phyloP scores from a whole-genome alignment of 139 green algal species.

The Closterium sp. region DNA sequence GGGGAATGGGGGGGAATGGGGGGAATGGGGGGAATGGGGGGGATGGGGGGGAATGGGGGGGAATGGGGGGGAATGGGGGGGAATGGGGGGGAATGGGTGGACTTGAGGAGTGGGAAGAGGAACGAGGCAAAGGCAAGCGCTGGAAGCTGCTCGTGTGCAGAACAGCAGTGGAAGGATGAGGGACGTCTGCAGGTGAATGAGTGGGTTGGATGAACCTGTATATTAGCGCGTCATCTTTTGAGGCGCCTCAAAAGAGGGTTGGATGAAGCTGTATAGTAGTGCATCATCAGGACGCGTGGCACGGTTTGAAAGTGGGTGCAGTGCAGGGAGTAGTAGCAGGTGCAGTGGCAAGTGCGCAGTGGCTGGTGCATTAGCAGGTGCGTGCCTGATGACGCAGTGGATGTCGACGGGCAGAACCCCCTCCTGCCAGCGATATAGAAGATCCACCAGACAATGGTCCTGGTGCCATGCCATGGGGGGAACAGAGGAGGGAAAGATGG shows the following conservation, averaged over 20 bases:
- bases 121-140: too few relatives aligned
- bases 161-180: too few relatives aligned
- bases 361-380: background rate
- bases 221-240: too few relatives aligned
- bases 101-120: too few relatives aligned
- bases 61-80: too few relatives aligned
- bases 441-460: conserved; percentile 44
- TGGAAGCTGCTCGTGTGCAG: too few relatives aligned
- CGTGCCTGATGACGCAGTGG: conserved; percentile 34
- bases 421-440: conserved; percentile 44
- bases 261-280: background rate
- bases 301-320: background rate
- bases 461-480: background rate
- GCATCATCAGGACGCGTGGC: background rate
- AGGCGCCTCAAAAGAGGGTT: background rate
- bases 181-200: too few relatives aligned
- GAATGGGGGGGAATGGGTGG: too few relatives aligned
- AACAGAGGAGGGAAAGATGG: background rate
- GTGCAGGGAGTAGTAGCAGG: background rate
- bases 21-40: too few relatives aligned
- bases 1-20: too few relatives aligned
- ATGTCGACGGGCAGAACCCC: conserved; percentile 34
- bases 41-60: too few relatives aligned
- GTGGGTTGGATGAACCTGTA: too few relatives aligned
- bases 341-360: background rate